These are phyloP conservation scores for Leucocoprinus birnbaumii DNA, from an alignment of 768 basidiomycete genomes.

Conservation along the genomic window DNA sequence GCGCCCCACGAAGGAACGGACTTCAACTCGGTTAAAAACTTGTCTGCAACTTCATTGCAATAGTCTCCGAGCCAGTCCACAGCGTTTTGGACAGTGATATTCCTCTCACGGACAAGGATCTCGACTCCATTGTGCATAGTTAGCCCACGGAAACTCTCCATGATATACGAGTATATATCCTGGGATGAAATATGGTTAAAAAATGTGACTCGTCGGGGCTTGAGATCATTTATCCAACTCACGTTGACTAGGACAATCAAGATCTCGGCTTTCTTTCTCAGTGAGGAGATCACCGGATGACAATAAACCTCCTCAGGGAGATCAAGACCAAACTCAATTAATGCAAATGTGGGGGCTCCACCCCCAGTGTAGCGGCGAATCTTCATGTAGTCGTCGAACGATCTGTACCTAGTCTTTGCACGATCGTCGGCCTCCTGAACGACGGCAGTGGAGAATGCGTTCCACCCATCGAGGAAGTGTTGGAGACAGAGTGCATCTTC, in stretches of 20 bases:
- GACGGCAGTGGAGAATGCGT: constrained; percentile 39
- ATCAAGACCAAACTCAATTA: constrained; percentile 56
- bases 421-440: constrained; percentile 43
- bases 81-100: constrained; percentile 30
- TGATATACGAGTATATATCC: constrained; percentile 38
- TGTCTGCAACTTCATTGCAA: constrained; percentile 23
- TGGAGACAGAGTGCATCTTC: constrained; percentile 18
- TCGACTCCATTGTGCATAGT: constrained; percentile 41
- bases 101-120: constrained; percentile 34
- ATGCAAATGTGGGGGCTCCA: constrained; percentile 46
- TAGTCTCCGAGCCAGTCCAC: constrained; percentile 33
- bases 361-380: constrained; percentile 54
- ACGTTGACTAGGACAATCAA: constrained; percentile 36
- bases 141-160: constrained; percentile 35
- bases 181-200: constrained; percentile 16
- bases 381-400: constrained; percentile 49
- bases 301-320: constrained; percentile 51
- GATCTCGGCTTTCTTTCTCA: constrained; percentile 48
- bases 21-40: constrained; percentile 26
- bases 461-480: constrained; percentile 33
- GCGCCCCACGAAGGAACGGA: constrained; percentile 32
- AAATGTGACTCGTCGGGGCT: neutral
- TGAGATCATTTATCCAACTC: constrained; percentile 9
- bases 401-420: constrained; percentile 29
- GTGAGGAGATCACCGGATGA: constrained; percentile 42